Base-by-base conservation (phyloP, 2,329 filamentous ascomycete genomes). In the Xylogone sp. region DNA sequence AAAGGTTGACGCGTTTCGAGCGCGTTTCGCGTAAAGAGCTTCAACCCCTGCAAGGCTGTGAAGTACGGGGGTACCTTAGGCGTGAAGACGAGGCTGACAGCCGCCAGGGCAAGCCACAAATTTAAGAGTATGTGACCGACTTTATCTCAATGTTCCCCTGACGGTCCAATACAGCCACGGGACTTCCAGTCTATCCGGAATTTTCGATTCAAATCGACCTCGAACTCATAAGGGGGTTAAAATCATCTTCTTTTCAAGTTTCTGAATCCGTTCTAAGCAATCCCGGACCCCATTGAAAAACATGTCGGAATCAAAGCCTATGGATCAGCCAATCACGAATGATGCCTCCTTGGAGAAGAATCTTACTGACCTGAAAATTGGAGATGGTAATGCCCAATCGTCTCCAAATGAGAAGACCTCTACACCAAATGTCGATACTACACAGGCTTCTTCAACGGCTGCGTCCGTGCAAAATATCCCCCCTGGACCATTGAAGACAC, bases 401-500 rank as follows among this genome's bases (percentile, higher is more conserved):
- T 6, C 24, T 5, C 24, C 10, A 5, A 27, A 27, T 10, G 24
- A 27, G 24, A 27, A 27, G 24, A 27, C 24, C 24, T 27, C 24
- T 5, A 10, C 24, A 27, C 24, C 24, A 27, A 10, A 27, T 27
- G 10, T 10, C 34, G 13, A 6, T 16, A 39, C 34, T 7, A 39
- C 34, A 5, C 34, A 39, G n/a, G 10, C 34, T 39, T 39, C 34
- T 18, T 51, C 50, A 7, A 43, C 42, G 27, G 55, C 59, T n/a
- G 55, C 55, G 42, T 55, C 58, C 7, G 51, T 63, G 16, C 54
- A 54, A 42, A 57, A 58, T 21, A 59, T 59, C 18, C 46, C 63
- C 7, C 66, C 71, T 46, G 71, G 70, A 7, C 59, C 71, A 19
- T 67, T 75, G 50, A 75, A 76, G 58, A 61, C 60, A 18, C 65